Evolutionary conservation across 495 filamentous ascomycete species (phyloP).

Genomic region (Physcia stellaris): DNA sequence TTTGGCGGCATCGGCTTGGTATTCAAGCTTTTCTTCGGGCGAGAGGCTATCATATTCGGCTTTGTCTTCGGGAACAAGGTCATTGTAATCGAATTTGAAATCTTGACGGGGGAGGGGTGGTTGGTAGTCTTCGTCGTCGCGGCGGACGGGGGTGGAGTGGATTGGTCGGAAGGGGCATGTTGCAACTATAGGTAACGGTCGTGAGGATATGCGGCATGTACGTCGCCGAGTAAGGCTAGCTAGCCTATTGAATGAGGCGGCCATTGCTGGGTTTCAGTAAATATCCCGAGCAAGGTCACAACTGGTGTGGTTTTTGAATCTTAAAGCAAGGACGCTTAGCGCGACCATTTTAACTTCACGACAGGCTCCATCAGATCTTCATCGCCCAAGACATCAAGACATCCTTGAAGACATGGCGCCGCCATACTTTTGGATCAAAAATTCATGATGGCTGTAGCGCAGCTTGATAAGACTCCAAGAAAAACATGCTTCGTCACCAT

Average conservation of each 20-base stretch:
- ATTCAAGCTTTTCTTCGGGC: conserved; percentile 30
- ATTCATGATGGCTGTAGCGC: background rate
- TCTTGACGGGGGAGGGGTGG: conserved; percentile 20
- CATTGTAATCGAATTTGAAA: conserved; percentile 14
- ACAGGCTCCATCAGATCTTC: too few species aligned
- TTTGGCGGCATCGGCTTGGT: conserved; percentile 7
- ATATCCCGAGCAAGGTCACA: too few species aligned
- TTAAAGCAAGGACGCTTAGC: too few species aligned
- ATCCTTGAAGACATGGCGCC: background rate
- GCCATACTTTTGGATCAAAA: background rate
- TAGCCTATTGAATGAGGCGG: conserved; percentile 20
- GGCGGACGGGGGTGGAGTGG: conserved; percentile 24
- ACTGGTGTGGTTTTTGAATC: too few species aligned
- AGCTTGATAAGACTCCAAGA: too few species aligned
- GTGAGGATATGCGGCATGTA: conserved; percentile 11
- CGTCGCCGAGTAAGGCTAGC: conserved; percentile 15
- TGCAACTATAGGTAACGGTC: conserved; percentile 5
- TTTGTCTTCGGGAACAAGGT: conserved; percentile 27
- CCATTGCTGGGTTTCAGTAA: too few species aligned
- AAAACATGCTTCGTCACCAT: conserved; percentile 70
- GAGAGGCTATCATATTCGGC: conserved; percentile 35
- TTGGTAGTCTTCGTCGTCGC: conserved; percentile 26
- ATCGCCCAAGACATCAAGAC: background rate
- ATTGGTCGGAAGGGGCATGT: conserved; percentile 24
- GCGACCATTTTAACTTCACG: too few species aligned